Conservation (phyloP, 108 stramenopile species). For the Nannochloropsis gaditana region DNA sequence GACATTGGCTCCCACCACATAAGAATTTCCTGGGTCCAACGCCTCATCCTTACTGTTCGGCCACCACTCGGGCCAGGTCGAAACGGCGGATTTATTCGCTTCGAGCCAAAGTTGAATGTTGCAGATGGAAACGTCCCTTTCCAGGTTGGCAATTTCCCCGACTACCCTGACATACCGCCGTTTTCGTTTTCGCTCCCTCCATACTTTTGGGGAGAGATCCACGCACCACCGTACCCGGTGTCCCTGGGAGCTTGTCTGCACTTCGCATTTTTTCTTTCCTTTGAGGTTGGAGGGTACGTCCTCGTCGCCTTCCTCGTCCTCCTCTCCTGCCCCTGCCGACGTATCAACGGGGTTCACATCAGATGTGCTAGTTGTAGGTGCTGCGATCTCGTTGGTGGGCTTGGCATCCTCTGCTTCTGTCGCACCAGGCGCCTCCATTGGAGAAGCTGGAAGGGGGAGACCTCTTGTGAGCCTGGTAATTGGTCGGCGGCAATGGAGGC, state of each 20-base stretch:
- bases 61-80: constrained; percentile 4
- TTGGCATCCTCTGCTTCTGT: neutral
- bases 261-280: neutral
- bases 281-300: neutral
- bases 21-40: constrained; percentile 4
- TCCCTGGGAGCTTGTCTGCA: neutral
- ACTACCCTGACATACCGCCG: neutral
- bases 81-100: neutral
- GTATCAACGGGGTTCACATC: no score
- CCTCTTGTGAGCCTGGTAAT: neutral
- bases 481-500: neutral
- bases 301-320: neutral
- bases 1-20: neutral
- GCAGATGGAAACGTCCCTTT: neutral
- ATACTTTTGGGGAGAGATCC: neutral
- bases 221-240: constrained; percentile 1
- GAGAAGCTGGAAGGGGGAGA: neutral
- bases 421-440: neutral
- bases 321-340: neutral
- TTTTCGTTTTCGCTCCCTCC: neutral
- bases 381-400: no score
- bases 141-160: neutral
- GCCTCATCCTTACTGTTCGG: neutral
- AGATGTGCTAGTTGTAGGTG: no score
- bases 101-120: neutral